Evolutionary conservation across 305 asterid species (phyloP), one percentile per base, ranked within the genome.

Genomic region (Rubia peregrina): DNA sequence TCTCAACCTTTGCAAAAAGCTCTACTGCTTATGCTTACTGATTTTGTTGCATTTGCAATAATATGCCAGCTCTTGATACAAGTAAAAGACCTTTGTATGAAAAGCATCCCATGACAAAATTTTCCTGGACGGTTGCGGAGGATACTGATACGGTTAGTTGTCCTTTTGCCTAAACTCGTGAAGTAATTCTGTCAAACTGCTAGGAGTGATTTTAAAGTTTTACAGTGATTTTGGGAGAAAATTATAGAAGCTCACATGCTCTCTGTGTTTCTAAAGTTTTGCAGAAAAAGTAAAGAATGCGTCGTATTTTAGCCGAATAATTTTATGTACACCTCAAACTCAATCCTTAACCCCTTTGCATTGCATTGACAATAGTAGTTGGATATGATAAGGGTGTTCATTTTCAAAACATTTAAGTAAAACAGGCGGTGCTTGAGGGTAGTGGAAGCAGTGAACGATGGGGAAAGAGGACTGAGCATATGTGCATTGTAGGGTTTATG

Each of bases 21-120:
- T 38, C 72, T 41, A 38, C 9, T 38, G 22, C 42, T 55, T 36
- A 43, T 40, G 53, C 36, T 1, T 46, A 63, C 19, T 67, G 59
- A 76, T 72, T 68, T 60, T 64, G 62, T 40, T 62, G 43, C 73
- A 65, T 79, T 26, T 55, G 3, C 59, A 65, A 72, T 71, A 43
- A 78, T 61, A 71, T 87, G 63, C 66, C 84, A 94, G 99, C 90
- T 76, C 95, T 94, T 65, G 96, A 88, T 46, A 91, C 87, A 76
- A 86, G 87, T 77, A 88, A 83, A 78, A 81, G 87, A 64, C 99
- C 99, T 72, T 80, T 89, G 81, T 91, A 94, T 66, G 91, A 85
- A 67, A 94, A 94, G 82, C 99, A 91, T 83, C 98, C 99, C 9
- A 94, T 91, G 99, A 84, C 96, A 69, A 94, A 94, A 85, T 94